Conservation (phyloP, 495 filamentous ascomycete genomes). For the Penicillium ucsense region DNA sequence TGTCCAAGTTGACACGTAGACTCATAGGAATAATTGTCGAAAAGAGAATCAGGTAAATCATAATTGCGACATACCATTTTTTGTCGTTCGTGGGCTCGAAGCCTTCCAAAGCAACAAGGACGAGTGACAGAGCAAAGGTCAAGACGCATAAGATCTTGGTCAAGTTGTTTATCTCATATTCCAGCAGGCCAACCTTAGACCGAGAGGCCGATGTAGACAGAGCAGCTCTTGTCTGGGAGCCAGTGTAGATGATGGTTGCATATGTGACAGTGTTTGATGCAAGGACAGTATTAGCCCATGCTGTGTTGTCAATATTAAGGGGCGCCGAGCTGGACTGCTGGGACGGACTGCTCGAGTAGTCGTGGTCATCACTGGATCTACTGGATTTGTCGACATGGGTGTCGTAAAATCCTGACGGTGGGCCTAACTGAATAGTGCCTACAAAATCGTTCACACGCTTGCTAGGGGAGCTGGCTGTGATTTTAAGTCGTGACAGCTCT, state of each 20-base stretch:
- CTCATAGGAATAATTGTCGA: conserved; percentile 98
- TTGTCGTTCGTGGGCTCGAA: conserved; percentile 57
- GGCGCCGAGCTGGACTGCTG: conserved; percentile 47
- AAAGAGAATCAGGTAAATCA: conserved; percentile 95
- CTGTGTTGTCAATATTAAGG: conserved; percentile 91
- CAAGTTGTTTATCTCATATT: conserved; percentile 96
- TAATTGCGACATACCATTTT: conserved; percentile 87
- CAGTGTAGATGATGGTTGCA: conserved; percentile 88
- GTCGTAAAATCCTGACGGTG: conserved; percentile 31
- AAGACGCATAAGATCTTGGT: conserved; percentile 92
- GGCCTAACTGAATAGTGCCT: conserved; percentile 63
- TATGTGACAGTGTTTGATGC: conserved; percentile 82
- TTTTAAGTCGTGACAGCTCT: conserved; percentile 61
- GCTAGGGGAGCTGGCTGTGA: conserved; percentile 81
- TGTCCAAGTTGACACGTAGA: conserved; percentile 88
- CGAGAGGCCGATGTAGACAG: conserved; percentile 85
- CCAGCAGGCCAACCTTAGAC: conserved; percentile 85
- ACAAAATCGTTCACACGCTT: conserved; percentile 89
- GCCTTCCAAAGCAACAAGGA: conserved; percentile 80
- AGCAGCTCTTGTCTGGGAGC: conserved; percentile 86
- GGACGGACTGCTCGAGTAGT: conserved; percentile 14
- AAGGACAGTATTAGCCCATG: conserved; percentile 96
- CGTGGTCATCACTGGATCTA: conserved; percentile 7
- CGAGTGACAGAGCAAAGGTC: conserved; percentile 74
- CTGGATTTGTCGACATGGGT: conserved; percentile 34